phyloP scores from a whole-genome alignment of 2,329 filamentous ascomycete species.

The Curvularia sp. region DNA sequence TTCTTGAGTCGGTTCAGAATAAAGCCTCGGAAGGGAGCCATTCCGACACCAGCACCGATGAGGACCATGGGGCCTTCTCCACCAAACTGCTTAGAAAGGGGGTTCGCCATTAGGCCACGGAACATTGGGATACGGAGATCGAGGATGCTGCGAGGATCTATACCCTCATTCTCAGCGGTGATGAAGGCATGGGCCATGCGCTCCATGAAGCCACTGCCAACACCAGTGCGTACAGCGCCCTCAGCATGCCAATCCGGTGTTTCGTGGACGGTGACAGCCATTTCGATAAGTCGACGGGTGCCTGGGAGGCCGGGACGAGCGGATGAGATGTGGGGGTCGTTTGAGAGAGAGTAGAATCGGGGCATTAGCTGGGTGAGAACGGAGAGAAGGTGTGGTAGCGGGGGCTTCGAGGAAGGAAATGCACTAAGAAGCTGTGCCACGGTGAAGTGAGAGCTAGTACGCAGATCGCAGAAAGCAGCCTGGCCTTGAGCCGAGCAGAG shows the following conservation, averaged over 20 bases:
- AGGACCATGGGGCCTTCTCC: constrained; percentile 96
- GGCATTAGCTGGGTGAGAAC: constrained; percentile 90
- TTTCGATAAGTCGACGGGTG: constrained; percentile 82
- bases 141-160: constrained; percentile 54
- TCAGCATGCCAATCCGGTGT: constrained; percentile 77
- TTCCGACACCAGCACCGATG: constrained; percentile 94
- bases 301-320: constrained; percentile 70
- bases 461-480: constrained; percentile 88
- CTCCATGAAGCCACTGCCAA: constrained; percentile 93
- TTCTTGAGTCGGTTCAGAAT: constrained; percentile 93
- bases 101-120: constrained; percentile 97
- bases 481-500: constrained; percentile 91
- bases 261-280: constrained; percentile 96
- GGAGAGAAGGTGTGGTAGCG: constrained; percentile 80
- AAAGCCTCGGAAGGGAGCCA: constrained; percentile 97
- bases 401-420: constrained; percentile 90
- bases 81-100: constrained; percentile 87
- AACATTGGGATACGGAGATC: constrained; percentile 93
- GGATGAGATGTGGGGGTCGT: constrained; percentile 85
- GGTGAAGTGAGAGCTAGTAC: constrained; percentile 84
- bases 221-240: constrained; percentile 69
- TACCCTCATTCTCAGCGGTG: constrained; percentile 66
- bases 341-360: constrained; percentile 96
- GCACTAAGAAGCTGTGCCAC: constrained; percentile 85
- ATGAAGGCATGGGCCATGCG: constrained; percentile 78